A percentile compares a stretch with the other conserved stretches of the same genome.
Conservation (phyloP, 225 moss, liverwort and hornwort genomes). For the Neckera pumila region DNA sequence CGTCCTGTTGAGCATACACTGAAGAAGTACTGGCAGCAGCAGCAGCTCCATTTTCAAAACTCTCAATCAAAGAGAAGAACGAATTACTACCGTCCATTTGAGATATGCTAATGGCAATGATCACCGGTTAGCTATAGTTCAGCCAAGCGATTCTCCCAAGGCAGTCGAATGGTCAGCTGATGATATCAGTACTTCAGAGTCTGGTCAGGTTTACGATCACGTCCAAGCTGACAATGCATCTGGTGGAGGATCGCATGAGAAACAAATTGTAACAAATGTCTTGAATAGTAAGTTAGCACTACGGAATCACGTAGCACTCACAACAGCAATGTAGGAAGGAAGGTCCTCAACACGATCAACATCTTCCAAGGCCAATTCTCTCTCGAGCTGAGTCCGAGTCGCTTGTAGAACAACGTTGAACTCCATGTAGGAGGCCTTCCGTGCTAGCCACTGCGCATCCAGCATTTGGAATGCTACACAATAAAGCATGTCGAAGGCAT, state of each 20-base stretch:
- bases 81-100: background rate
- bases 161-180: background rate
- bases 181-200: background rate
- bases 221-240: background rate
- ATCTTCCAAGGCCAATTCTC: conserved; percentile 80
- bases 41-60: background rate
- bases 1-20: background rate
- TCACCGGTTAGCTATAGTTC: background rate
- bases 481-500: conserved; percentile 80
- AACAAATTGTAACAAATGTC: background rate
- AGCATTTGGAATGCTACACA: conserved; percentile 88
- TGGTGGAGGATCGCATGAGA: background rate
- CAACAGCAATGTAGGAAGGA: conserved; percentile 52
- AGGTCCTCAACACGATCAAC: conserved; percentile 75
- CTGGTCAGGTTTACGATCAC: background rate
- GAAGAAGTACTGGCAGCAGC: background rate
- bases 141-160: background rate
- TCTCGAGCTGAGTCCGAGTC: conserved; percentile 74
- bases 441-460: conserved; percentile 89
- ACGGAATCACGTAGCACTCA: conserved; percentile 3
- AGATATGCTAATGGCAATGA: background rate
- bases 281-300: background rate
- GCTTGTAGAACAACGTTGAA: conserved; percentile 85
- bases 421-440: conserved; percentile 91
- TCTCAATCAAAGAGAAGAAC: background rate